These are phyloP conservation scores for Arabis alpina DNA, from an alignment of 345 rosid genomes.

Conservation along the genomic window DNA sequence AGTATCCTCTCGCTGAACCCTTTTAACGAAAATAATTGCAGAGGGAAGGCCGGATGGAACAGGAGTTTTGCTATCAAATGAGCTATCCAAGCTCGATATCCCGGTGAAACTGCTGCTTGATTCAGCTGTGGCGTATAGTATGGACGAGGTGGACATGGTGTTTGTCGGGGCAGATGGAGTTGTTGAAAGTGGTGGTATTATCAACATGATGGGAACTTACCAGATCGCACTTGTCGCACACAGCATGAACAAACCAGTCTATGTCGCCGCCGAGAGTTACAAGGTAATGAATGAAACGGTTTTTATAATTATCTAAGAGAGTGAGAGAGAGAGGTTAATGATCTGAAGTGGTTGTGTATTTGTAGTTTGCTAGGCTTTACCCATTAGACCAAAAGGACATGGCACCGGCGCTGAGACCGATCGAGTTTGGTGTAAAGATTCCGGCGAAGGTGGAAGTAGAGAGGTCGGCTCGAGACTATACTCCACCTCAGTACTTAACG, in stretches of 20 bases:
- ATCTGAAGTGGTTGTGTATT: constrained; percentile 10
- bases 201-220: constrained; percentile 98
- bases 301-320: background rate
- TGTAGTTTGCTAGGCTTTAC: constrained; percentile 93
- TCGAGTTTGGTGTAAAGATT: constrained; percentile 83
- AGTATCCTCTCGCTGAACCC: constrained; percentile 3
- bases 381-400: constrained; percentile 94
- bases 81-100: constrained; percentile 85
- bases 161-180: constrained; percentile 96
- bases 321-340: constrained; percentile 4
- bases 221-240: constrained; percentile 92
- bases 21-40: constrained; percentile 35
- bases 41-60: constrained; percentile 98
- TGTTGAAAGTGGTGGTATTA: constrained; percentile 96
- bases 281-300: constrained; percentile 51
- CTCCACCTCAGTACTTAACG: constrained; percentile 88
- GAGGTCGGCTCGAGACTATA: constrained; percentile 88
- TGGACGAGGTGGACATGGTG: constrained; percentile 98
- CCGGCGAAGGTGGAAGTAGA: constrained; percentile 90
- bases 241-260: constrained; percentile 93
- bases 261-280: constrained; percentile 95
- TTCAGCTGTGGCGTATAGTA: constrained; percentile 92
- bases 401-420: constrained; percentile 82
- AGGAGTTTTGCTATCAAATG: constrained; percentile 81
- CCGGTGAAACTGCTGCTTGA: constrained; percentile 92